Evolutionary conservation across 805 yeast species (phyloP), one percentile per base, ranked within the genome.

Genomic region (Hanseniaspora nectarophila): DNA sequence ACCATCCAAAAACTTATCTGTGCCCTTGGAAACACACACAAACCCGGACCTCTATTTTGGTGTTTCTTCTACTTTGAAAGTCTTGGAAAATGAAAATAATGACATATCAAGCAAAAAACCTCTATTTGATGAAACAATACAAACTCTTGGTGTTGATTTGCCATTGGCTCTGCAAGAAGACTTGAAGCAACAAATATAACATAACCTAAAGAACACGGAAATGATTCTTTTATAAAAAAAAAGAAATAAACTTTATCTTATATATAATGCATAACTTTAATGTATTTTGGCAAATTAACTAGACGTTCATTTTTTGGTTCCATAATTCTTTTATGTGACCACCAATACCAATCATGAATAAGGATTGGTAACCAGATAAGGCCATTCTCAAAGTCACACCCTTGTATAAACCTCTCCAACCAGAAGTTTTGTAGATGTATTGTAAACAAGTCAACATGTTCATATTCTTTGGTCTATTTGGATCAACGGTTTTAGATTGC

Each of bases 371-470:
- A 57, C 90, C 82, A 62, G 97, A 95, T 58, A 92, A 76, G 53
- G 95, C 97, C 59, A 92, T 78, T 75, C 98, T 84, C 60, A 98
- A 97, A 15, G 97, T 80, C 43, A 89, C 96, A 65, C 98, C 98
- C 68, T 95, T 78, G 67, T 89, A 92, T 56, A 92, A 76, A 54
- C 98, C 98, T 69, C 78, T 80, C 54, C 89, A 55, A 59, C 98
- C 98, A 64, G 82, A 85, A 60, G 80, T 77, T 46, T 73, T 61
- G 70, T 88, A 88, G 60, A 92, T 86, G 70, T 90, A 92, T 62
- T 76, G 81, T 62, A 85, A 76, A 32, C 97, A 82, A 48, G 80
- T 74, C 7, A 72, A 63, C 29, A 92, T 95, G 50, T 83, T 77
- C 67, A 90, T 74, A 56, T 90, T 89, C 71, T 85, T 83, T 55